Conservation (phyloP, 2,329 filamentous ascomycete genomes). For the Sarocladium oryzae region DNA sequence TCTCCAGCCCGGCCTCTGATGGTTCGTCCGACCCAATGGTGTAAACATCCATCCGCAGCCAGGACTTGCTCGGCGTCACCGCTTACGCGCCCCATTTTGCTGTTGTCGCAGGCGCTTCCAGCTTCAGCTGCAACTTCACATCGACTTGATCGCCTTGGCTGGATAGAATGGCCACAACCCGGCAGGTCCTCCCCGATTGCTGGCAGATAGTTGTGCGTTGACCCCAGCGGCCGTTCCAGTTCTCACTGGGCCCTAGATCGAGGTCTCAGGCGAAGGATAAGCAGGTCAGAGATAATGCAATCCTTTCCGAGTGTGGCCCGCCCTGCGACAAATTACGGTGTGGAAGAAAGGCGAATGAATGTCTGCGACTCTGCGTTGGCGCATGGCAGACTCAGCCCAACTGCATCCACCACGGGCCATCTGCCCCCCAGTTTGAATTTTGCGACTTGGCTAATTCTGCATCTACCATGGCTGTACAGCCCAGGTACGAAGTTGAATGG, state of each 20-base stretch:
- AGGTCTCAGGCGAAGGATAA: not conserved
- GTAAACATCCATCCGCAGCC: too few species aligned
- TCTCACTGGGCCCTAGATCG: not conserved
- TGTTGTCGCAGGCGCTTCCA: not conserved
- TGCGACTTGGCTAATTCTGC: not conserved
- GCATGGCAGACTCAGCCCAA: not conserved
- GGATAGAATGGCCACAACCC: not conserved
- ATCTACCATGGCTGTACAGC: too few species aligned
- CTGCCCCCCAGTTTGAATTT: not conserved
- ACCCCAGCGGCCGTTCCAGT: not conserved
- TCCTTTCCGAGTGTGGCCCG: too few species aligned
- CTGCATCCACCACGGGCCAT: not conserved
- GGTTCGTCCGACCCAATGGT: too few species aligned
- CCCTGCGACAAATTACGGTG: conserved; percentile 8
- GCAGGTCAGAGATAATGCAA: not conserved
- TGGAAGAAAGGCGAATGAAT: not conserved
- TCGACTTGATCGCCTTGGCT: not conserved
- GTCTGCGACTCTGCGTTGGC: conserved; percentile 7
- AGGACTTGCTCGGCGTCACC: not conserved
- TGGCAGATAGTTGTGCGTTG: not conserved
- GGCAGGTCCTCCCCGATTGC: too few species aligned
- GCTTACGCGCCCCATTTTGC: not conserved
- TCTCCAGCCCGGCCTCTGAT: too few species aligned
- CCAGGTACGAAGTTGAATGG: too few species aligned
- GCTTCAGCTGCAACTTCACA: not conserved